Base-by-base conservation (phyloP, 129 eudicot genomes). In the Flaveria trinervia region DNA sequence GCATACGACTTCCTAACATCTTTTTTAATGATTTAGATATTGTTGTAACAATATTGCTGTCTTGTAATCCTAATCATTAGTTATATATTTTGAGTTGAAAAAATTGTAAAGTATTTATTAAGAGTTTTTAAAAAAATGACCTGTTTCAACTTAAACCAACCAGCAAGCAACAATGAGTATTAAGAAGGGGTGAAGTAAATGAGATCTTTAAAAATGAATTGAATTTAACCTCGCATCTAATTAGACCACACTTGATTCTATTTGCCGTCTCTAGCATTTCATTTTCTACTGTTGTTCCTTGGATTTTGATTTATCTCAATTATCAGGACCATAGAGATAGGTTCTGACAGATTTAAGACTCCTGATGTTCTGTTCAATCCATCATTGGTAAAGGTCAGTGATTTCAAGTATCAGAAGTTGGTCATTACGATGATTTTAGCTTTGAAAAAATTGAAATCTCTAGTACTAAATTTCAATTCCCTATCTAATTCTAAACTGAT, bases 291-390 rank as follows among this genome's bases (percentile, higher is more conserved):
- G 20, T 30, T 64, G 46, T 74, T 20, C n/a, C 16, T 39, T 80
- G 51, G 25, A 9, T 73, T 70, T 46, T 64, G 10, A 11, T 46
- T 65, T 43, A 66, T 33, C 14, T 71, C 16, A 18, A 22, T 80
- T 23, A 78, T 70, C 84, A 95, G 99, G 92, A 91, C 96, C 61
- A 88, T 95, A 43, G 99, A 95, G 83, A 89, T 95, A 61, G 99
- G 99, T 77, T 88, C 99, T 54, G 99, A 95, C 82, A 91, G 99
- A 86, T 95, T 95, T 80, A 95, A 91, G 89, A 85, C 76, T 80
- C 99, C 99, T 71, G 99, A 95, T 83, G 82, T 95, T 64, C 85
- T 95, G 52, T 95, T 95, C 76, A 95, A 95, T 80, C 99, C 99
- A 5, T 84, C 97, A 49, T 82, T 94, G 88, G 88, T 81, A 76